These are phyloP conservation scores for Eucalyptus coolabah DNA, from an alignment of 345 rosid genomes.

Conservation along the genomic window DNA sequence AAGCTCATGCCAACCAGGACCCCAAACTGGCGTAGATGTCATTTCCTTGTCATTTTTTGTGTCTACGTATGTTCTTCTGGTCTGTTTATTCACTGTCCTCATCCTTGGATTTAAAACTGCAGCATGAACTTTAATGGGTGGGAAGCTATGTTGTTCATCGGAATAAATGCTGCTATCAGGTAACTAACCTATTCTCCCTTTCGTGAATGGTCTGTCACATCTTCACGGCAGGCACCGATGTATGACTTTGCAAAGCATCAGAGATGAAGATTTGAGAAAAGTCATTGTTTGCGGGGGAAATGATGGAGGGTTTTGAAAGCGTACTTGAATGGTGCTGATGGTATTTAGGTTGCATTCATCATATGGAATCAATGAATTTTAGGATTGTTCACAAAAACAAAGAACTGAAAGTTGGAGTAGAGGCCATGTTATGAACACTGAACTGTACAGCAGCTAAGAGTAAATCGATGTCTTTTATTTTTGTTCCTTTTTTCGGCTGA, in stretches of 20 bases:
- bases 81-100: neutral
- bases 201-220: neutral
- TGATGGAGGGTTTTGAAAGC: neutral
- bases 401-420: neutral
- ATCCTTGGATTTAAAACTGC: neutral
- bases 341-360: neutral
- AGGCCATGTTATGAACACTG: neutral
- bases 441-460: neutral
- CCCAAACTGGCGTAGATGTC: neutral
- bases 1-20: neutral
- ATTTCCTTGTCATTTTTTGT: neutral
- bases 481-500: neutral
- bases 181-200: neutral
- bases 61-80: neutral
- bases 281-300: neutral
- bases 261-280: neutral
- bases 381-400: neutral
- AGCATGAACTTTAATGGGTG: slow-evolving; percentile 73
- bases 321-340: neutral
- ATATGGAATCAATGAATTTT: neutral
- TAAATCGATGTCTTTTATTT: neutral
- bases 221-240: neutral
- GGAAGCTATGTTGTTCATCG: slow-evolving; percentile 77
- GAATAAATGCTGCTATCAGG: slow-evolving; percentile 72
- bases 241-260: neutral